These are phyloP conservation scores for Pseudogymnoascus sp. DNA, from an alignment of 2,329 filamentous ascomycete genomes.

Conservation along the genomic window DNA sequence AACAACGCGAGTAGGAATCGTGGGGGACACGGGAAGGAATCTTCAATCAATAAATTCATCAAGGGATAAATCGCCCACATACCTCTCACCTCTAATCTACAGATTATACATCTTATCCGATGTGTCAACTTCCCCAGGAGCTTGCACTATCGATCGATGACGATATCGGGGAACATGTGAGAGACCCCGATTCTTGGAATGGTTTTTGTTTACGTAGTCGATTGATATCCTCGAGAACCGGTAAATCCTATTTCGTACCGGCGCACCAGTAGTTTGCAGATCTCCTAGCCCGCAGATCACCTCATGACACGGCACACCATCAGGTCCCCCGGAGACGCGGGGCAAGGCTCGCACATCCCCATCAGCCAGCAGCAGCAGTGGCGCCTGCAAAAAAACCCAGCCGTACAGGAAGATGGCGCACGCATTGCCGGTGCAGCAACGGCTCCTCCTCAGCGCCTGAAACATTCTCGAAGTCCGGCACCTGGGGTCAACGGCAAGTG, in stretches of 20 bases:
- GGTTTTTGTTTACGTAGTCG: constrained; percentile 4
- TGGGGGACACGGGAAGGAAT: neutral
- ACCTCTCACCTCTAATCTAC: neutral
- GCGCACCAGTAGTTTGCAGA: constrained; percentile 1
- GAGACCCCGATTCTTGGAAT: neutral
- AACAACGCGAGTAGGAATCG: neutral
- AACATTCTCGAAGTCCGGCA: constrained; percentile 8
- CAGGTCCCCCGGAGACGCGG: neutral
- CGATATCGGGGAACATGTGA: neutral
- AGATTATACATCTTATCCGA: constrained; percentile 2
- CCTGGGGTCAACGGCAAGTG: constrained; percentile 1
- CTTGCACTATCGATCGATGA: neutral
- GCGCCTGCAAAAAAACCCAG: neutral
- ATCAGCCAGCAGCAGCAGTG: neutral
- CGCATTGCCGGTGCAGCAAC: constrained; percentile 1
- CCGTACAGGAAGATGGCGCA: neutral
- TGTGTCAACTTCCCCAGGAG: neutral
- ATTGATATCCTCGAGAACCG: neutral
- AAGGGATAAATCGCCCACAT: neutral
- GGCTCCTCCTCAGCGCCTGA: neutral
- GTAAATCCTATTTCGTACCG: neutral
- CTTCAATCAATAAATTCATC: constrained; percentile 2
- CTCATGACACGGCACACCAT: constrained; percentile 8
- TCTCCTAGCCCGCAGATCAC: neutral
- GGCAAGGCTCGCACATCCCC: neutral